A percentile compares a stretch with the other conserved stretches of the same genome.
Evolutionary conservation across 225 moss, liverwort and hornwort genomes (phyloP).

Genomic region (Physcomitrium patens): DNA sequence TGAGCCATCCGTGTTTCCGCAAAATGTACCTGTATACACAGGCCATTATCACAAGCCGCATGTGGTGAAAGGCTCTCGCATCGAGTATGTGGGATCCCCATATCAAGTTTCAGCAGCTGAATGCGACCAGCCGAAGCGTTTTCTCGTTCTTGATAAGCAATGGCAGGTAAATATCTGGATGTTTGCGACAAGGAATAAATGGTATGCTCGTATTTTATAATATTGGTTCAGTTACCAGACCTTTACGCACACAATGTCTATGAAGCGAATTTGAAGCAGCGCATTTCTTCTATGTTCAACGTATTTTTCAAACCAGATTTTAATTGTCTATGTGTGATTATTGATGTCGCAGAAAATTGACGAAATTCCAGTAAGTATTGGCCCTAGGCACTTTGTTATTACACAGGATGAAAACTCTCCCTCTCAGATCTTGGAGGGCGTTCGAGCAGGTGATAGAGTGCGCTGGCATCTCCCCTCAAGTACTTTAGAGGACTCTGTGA

Average conservation of each 20-base stretch:
- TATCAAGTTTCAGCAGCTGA: slow-evolving; percentile 89
- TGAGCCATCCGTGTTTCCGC: slow-evolving; percentile 82
- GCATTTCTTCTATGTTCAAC: neutral
- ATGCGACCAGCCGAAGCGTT: slow-evolving; percentile 76
- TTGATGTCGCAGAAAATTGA: slow-evolving; percentile 80
- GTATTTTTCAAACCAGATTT: neutral
- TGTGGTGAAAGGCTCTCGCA: slow-evolving; percentile 78
- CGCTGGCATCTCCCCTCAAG: slow-evolving; percentile 78
- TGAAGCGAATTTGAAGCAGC: neutral
- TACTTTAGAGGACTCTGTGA: slow-evolving; percentile 53
- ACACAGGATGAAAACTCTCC: slow-evolving; percentile 44
- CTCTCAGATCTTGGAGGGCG: slow-evolving; percentile 42
- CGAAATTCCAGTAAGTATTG: slow-evolving; percentile 81
- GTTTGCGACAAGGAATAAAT: slow-evolving; percentile 3
- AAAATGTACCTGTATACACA: slow-evolving; percentile 78
- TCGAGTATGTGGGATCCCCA: slow-evolving; percentile 97
- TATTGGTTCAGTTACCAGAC: slow-evolving; percentile 9
- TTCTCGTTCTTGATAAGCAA: slow-evolving; percentile 75
- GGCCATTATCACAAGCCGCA: slow-evolving; percentile 99
- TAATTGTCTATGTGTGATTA: slow-evolving; percentile 14
- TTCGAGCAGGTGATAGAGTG: slow-evolving; percentile 79
- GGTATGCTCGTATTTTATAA: slow-evolving; percentile 15
- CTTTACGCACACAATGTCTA: slow-evolving; percentile 5
- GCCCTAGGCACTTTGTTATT: slow-evolving; percentile 81
- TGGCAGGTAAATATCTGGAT: slow-evolving; percentile 66